These are phyloP conservation scores for Zymoseptoria passerinii DNA, from an alignment of 2,329 filamentous ascomycete species.

Conservation along the genomic window DNA sequence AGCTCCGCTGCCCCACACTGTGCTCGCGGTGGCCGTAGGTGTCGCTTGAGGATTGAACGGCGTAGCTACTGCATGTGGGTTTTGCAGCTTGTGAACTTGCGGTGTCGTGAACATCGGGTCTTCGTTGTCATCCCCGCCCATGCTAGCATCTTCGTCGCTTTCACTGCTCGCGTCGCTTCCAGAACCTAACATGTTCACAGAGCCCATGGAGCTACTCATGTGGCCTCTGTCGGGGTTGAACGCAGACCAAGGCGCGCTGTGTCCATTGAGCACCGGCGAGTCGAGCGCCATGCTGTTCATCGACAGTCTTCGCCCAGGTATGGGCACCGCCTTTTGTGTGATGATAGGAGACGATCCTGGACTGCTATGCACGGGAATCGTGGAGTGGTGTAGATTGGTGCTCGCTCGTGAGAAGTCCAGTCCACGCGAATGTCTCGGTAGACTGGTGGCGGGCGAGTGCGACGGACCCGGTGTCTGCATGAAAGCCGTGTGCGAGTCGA, in stretches of 20 bases:
- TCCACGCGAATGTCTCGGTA: conserved; percentile 81
- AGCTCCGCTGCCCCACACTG: conserved; percentile 19
- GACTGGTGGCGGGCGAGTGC: conserved; percentile 68
- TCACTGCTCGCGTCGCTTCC: conserved; percentile 62
- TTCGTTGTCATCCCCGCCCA: conserved; percentile 42
- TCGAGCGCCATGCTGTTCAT: conserved; percentile 43
- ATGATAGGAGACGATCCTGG: conserved; percentile 87
- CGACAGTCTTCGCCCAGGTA: conserved; percentile 43
- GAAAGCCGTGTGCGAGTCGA: conserved; percentile 72
- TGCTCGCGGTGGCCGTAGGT: conserved; percentile 24
- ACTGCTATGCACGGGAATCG: conserved; percentile 75
- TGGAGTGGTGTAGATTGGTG: conserved; percentile 92
- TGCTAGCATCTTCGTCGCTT: conserved; percentile 49
- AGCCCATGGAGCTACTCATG: conserved; percentile 74
- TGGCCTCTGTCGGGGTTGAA: conserved; percentile 54
- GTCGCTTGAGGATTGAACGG: conserved; percentile 39
- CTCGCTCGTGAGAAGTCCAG: conserved; percentile 89
- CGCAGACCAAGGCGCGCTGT: conserved; percentile 14
- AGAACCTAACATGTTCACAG: conserved; percentile 68
- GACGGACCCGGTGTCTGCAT: conserved; percentile 33
- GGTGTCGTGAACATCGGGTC: conserved; percentile 79
- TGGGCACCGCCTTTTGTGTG: conserved; percentile 56
- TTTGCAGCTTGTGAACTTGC: conserved; percentile 55
- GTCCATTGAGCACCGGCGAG: conserved; percentile 48
- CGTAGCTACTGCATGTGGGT: conserved; percentile 38